Base-by-base conservation (phyloP, 2,329 filamentous ascomycete species). In the Fusarium oligoseptatum region DNA sequence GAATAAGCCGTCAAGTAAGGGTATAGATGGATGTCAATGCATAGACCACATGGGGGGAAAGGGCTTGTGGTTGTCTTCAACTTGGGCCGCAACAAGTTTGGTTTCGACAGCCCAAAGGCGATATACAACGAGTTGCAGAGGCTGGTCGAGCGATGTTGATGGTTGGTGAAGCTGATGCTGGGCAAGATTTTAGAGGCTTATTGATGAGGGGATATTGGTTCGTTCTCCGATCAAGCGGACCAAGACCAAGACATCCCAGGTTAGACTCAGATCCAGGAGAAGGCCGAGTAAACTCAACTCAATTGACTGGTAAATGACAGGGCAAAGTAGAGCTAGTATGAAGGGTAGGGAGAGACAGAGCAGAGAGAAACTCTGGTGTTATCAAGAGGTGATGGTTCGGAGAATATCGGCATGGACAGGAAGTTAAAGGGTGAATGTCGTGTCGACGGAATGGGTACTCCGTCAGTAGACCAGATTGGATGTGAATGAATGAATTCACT, bases 401-500 rank as follows among this genome's bases (percentile, higher is more conserved):
- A 60, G 61, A 57, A 72, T 66, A 29, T 64, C 65, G 69, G 70
- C 65, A 45, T 14, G 12, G 12, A 45, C 15, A 62, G 32, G 48
- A 29, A 57, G 43, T 60, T 62, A 11, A 52, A 60, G 60, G 29
- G 41, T 50, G 66, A 58, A 39, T n/a, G 48, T n/a, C 34, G 34
- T 55, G 24, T 52, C 52, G 36, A 58, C 24, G 29, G 48, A 32
- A 52, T 52, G 24, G 48, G 48, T 52, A 52, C 48, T 52, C 48
- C 48, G 48, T 67, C 64, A 56, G 48, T 29, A 45, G 52, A 29
- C 41, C 50, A 56, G 64, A 50, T 64, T 22, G 22, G 41, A 43
- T 20, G 66, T 73, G 69, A 75, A 60, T 75, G 70, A 75, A 58
- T 75, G 66, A 61, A 72, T 55, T 45, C 62, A 43, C 43, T 52